Evolutionary conservation across 192 early-diverging fungal species (phyloP).

Genomic region (Coemansia sp.): DNA sequence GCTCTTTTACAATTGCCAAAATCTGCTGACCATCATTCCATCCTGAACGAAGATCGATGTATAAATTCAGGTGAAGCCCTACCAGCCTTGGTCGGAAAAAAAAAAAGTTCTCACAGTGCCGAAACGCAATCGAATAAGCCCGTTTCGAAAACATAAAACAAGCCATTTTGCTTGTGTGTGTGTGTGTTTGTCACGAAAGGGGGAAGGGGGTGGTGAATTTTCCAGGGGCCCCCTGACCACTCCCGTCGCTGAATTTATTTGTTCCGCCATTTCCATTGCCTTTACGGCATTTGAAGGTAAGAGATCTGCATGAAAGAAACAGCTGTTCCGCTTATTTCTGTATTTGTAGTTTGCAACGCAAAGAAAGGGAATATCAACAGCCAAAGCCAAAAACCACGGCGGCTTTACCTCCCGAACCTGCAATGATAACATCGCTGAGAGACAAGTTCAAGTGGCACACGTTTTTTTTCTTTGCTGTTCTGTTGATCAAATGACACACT

Average conservation of each 20-base stretch:
- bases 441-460: not conserved
- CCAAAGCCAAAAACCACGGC: too few species aligned
- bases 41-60: not conserved
- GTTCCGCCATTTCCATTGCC: not conserved
- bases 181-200: slow-evolving; percentile 45
- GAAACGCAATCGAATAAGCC: not conserved
- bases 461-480: too few species aligned
- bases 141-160: not conserved
- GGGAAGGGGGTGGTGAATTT: slow-evolving; percentile 7
- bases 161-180: slow-evolving; percentile 3
- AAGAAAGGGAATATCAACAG: not conserved
- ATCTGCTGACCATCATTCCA: slow-evolving; percentile 3
- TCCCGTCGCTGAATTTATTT: not conserved
- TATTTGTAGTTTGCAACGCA: not conserved
- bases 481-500: too few species aligned
- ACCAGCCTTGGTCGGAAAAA: not conserved
- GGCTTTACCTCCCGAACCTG: too few species aligned
- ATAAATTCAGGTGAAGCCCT: not conserved
- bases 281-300: not conserved
- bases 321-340: not conserved
- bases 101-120: slow-evolving; percentile 4
- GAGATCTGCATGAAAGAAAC: not conserved
- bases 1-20: not conserved
- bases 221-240: slow-evolving; percentile 11
- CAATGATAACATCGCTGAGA: too few species aligned